These are phyloP conservation scores for Hyphopichia fennica DNA, from an alignment of 1,139 yeast species.

Conservation along the genomic window DNA sequence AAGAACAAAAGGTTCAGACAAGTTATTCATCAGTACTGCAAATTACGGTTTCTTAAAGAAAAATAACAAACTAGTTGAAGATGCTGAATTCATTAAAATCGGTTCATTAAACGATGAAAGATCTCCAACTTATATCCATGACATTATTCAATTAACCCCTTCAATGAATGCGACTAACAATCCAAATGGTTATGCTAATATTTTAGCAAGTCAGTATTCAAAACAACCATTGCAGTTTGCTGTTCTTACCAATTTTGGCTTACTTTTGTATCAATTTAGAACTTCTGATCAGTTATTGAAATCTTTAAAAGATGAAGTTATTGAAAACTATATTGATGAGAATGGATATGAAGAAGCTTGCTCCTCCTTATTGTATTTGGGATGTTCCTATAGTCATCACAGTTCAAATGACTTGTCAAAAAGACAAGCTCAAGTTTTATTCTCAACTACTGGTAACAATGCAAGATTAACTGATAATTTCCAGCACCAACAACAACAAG, in stretches of 20 bases:
- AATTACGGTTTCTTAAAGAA: slow-evolving; percentile 82
- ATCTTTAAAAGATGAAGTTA: slow-evolving; percentile 60
- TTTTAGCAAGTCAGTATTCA: slow-evolving; percentile 81
- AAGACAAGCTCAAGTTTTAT: slow-evolving; percentile 50
- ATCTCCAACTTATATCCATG: slow-evolving; percentile 53
- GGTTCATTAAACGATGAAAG: slow-evolving; percentile 30
- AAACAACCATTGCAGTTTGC: slow-evolving; percentile 67
- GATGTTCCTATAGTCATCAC: slow-evolving; percentile 64
- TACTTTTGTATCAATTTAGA: slow-evolving; percentile 72
- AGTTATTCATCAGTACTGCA: slow-evolving; percentile 73
- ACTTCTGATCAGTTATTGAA: slow-evolving; percentile 79
- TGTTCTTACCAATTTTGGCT: slow-evolving; percentile 75
- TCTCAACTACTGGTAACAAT: slow-evolving; percentile 56
- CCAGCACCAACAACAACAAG: slow-evolving; percentile 3
- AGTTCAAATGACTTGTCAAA: slow-evolving; percentile 51
- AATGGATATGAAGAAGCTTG: slow-evolving; percentile 73
- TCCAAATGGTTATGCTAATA: slow-evolving; percentile 80
- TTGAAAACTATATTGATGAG: slow-evolving; percentile 49
- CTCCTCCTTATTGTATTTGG: slow-evolving; percentile 78
- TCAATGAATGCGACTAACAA: slow-evolving; percentile 68
- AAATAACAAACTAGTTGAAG: slow-evolving; percentile 71
- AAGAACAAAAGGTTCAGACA: slow-evolving; percentile 45
- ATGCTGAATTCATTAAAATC: slow-evolving; percentile 70
- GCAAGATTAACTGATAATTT: slow-evolving; percentile 42
- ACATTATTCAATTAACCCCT: slow-evolving; percentile 69